Conservation (phyloP, 495 filamentous ascomycete genomes). For the Sphaerosporella brunnea region DNA sequence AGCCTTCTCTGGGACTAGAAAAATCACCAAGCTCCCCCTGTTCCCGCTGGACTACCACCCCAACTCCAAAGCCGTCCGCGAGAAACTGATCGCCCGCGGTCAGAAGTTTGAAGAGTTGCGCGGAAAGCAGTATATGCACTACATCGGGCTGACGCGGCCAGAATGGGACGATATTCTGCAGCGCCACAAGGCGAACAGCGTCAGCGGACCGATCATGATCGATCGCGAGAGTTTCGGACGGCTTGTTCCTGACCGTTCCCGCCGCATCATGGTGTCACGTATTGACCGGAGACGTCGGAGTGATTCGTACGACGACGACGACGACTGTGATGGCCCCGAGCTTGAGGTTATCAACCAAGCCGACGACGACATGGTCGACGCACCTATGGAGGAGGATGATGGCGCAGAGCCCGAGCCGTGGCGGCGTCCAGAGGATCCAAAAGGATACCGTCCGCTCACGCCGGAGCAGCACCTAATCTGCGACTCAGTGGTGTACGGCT, state of each 20-base stretch:
- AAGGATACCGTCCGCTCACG: constrained; percentile 7
- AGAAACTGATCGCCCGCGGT: constrained; percentile 32
- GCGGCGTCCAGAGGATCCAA: not conserved
- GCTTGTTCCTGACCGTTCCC: constrained; percentile 8
- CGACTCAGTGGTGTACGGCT: constrained; percentile 23
- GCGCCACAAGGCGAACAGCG: not conserved
- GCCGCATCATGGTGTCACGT: too few species aligned
- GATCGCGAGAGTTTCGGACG: constrained; percentile 28
- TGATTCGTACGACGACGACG: too few species aligned
- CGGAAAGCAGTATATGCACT: constrained; percentile 45
- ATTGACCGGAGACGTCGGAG: too few species aligned
- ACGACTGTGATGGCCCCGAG: too few species aligned
- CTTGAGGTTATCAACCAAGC: too few species aligned
- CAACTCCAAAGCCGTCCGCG: constrained; percentile 28
- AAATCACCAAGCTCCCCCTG: constrained; percentile 37
- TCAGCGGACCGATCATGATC: constrained; percentile 37
- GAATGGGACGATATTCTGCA: not conserved
- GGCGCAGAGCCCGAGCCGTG: not conserved
- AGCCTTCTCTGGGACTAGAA: constrained; percentile 37
- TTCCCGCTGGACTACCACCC: constrained; percentile 43
- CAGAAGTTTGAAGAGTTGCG: constrained; percentile 36
- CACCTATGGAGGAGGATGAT: too few species aligned
- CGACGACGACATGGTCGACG: too few species aligned
- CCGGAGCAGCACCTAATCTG: constrained; percentile 24
- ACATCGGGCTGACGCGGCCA: constrained; percentile 33